Evolutionary conservation across 805 yeast species (phyloP), one percentile per base, ranked within the genome.

Genomic region (Saccharomyces jurei): DNA sequence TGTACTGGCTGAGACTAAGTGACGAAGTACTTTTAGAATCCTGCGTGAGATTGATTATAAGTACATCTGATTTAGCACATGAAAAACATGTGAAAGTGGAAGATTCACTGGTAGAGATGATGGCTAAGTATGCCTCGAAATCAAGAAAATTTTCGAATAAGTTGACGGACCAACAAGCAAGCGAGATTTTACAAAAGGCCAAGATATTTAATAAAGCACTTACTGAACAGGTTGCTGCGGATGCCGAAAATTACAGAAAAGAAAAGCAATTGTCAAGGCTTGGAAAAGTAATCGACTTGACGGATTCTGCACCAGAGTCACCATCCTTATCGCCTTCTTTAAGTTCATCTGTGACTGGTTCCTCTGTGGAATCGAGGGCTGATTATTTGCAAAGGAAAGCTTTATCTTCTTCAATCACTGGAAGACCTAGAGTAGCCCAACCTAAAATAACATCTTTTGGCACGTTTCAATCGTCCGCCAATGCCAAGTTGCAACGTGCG

Each of bases 1-100:
- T 88, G 32, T 84, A 82, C 44, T 87, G 97, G 95, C 74, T 92
- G 29, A 77, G 94, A 56, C 74, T 92, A 49, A 89, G 92, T 56
- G 97, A 91, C 68, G 74, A 80, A 6, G 86, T 89, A 2, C 73
- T 92, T 49, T 56, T 70, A 22, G 74, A 70, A 27, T 79, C 89
- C 0, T 89, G 96, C 74, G 91, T 88, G 5, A 77, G 78, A 26
- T 73, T 89, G 49, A 86, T 87, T 4, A 78, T 83, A 51, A 77
- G 79, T 47, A 82, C 89, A 0, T 74, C 89, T 49, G 87, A 83
- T 59, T 68, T 87, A 48, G 87, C 90, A 0, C 69, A 72, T 30
- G 84, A 81, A 46, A 71, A 83, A 44, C 64, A 77, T 11, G 74
- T 85, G 29, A 63, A 66, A 2, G 75, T 86, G 22, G 84, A 82